phyloP scores from a whole-genome alignment of 2,329 filamentous ascomycete species.

The Fusarium musae region DNA sequence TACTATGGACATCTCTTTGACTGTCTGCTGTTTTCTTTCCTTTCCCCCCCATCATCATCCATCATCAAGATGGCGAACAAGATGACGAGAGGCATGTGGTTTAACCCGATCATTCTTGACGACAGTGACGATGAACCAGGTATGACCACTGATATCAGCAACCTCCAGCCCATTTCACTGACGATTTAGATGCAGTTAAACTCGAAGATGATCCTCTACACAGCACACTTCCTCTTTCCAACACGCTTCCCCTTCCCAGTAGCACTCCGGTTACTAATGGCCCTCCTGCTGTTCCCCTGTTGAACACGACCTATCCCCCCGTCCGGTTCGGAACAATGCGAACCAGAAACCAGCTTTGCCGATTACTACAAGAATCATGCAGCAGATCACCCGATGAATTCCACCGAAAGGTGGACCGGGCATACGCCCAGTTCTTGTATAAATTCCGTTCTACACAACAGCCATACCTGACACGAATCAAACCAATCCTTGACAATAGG shows the following conservation, averaged over 20 bases:
- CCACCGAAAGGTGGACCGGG: rapidly evolving
- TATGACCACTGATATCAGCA: not conserved
- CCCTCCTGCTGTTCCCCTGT: too few relatives aligned
- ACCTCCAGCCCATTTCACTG: rapidly evolving
- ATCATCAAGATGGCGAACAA: rapidly evolving
- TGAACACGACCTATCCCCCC: too few relatives aligned
- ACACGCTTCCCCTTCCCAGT: too few relatives aligned
- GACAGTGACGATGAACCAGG: not conserved
- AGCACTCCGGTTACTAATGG: too few relatives aligned
- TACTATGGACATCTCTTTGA: too few relatives aligned
- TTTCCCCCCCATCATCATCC: not conserved
- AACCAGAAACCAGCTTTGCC: rapidly evolving
- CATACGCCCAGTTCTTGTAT: not conserved
- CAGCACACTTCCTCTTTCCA: too few relatives aligned
- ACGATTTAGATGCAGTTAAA: rapidly evolving
- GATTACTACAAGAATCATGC: rapidly evolving
- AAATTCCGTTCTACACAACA: too few relatives aligned
- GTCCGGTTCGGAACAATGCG: not conserved
- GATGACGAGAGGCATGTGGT: rapidly evolving
- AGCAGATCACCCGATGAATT: rapidly evolving
- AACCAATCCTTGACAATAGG: rapidly evolving
- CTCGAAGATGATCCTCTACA: too few relatives aligned
- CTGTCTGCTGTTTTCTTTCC: not conserved
- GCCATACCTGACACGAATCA: rapidly evolving
- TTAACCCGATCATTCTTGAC: rapidly evolving